Evolutionary conservation across 1,139 yeast species (phyloP), one percentile per base, ranked within the genome.

Genomic region (Magnusiomyces suaveolens): DNA sequence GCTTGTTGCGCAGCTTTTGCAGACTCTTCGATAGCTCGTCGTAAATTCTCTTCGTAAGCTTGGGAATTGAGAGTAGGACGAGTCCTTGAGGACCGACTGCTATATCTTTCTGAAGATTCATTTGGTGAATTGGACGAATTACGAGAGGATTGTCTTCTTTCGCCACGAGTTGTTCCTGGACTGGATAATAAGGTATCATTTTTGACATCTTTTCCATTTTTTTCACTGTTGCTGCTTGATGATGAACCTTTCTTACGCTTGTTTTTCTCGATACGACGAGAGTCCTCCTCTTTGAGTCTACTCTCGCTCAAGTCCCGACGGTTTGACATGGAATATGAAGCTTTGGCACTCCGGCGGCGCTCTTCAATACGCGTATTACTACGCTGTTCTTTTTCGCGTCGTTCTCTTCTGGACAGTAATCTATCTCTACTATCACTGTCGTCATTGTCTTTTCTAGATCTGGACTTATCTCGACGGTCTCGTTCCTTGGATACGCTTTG

Each of bases 11-110:
- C 43, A n/a, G 16, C 43, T 38, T 38, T 38, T 38, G 36, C 87
- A 60, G 87, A 80, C 66, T 84, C 90, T 61, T 84, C 81, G 48
- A 84, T 72, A 0, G 87, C 90, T 55, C 83, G 76, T 57, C 82
- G 83, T 54, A 85, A 72, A 63, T 82, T 83, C 60, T 79, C 83
- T 62, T 84, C 88, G 63, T 82, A 84, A 26, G 76, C 79, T 29
- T 51, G 46, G 10, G 56, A 54, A 29, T 54, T 54, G 21, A 52
- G 53, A 1, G 54, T 52, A 2, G 48, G 53, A 12, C 56, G 43
- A 46, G 54, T 36, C 38, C 53, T 25, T 43, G 54, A 38, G 48
- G 48, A 21, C 50, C 48, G 32, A 29, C 49, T 2, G 41, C 50
- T 10, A 38, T 38, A 10, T 18, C 48, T 2, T 25, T 46, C 1